Evolutionary conservation across 1,139 yeast genomes (phyloP), one percentile per base, ranked within the genome.

Genomic region (Spencermartinsiella ligniputridi): DNA sequence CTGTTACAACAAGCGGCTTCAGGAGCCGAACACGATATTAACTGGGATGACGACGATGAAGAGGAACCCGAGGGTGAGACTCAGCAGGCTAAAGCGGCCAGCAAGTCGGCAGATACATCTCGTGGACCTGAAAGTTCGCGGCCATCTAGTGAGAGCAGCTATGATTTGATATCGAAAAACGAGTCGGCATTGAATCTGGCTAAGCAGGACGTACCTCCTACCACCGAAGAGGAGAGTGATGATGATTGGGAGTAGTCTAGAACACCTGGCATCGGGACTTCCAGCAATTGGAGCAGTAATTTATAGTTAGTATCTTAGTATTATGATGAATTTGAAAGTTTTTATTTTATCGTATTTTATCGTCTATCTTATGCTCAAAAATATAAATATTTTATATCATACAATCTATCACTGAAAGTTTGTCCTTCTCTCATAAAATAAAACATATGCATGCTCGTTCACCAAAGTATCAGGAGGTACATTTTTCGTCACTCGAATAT

Each of bases 361-460:
- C n/a, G n/a, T n/a, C n/a, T n/a, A n/a, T n/a, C n/a, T n/a, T n/a
- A n/a, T n/a, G n/a, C n/a, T n/a, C n/a, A n/a, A n/a, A n/a, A n/a
- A n/a, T n/a, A n/a, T n/a, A n/a, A n/a, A n/a, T n/a, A n/a, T n/a
- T n/a, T n/a, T n/a, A n/a, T n/a, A n/a, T n/a, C n/a, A n/a, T 22
- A 6, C 25, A 22, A 22, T 6, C 25, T 22, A 11, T 22, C 25
- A 37, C 27, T 37, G 40, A 37, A 37, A 33, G 15, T 39, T 38
- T 16, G 12, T 29, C 41, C 19, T 38, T 9, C 49, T 19, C 41
- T 52, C 51, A 50, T 68, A 86, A 61, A 86, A 86, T 51, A 86
- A 67, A 45, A 90, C 87, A 61, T 87, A 86, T 13, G 94, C 95
- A 63, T 82, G 83, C 47, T 69, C 67, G 53, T 76, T 78, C 47